Conservation (phyloP, 352 stramenopile species). For the Phytophthora sojae region DNA sequence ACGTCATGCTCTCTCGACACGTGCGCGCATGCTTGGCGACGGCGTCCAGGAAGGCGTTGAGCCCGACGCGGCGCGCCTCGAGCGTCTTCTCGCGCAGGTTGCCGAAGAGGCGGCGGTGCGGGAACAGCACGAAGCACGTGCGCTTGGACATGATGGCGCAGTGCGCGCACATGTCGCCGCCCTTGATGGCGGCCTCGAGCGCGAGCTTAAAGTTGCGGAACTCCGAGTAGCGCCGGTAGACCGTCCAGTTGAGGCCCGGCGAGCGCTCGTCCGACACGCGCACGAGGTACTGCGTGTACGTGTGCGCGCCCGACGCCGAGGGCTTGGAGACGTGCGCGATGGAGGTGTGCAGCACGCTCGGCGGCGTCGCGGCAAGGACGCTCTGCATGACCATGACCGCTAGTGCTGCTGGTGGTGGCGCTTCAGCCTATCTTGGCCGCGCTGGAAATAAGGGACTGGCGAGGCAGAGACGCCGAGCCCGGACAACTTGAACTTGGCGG, state of each 20-base stretch:
- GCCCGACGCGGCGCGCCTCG: slow-evolving; percentile 71
- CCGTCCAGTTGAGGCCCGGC: slow-evolving; percentile 74
- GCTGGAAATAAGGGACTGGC: slow-evolving; percentile 26
- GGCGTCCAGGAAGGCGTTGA: slow-evolving; percentile 81
- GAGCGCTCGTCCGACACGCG: slow-evolving; percentile 85
- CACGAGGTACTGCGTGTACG: slow-evolving; percentile 86
- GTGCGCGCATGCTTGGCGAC: slow-evolving; percentile 82
- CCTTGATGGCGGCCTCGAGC: slow-evolving; percentile 69
- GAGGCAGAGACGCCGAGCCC: slow-evolving; percentile 28
- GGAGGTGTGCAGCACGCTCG: slow-evolving; percentile 75
- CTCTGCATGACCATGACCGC: slow-evolving; percentile 46
- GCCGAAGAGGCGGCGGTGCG: slow-evolving; percentile 74
- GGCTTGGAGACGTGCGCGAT: slow-evolving; percentile 85
- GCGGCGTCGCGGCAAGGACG: slow-evolving; percentile 29
- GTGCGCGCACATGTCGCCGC: slow-evolving; percentile 74
- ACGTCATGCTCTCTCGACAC: slow-evolving; percentile 74
- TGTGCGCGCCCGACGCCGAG: slow-evolving; percentile 59
- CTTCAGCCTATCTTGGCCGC: not conserved
- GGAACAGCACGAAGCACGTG: slow-evolving; percentile 86
- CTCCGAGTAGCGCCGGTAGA: slow-evolving; percentile 88
- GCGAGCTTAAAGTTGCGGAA: slow-evolving; percentile 79
- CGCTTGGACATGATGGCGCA: slow-evolving; percentile 85
- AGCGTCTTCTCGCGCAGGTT: slow-evolving; percentile 81
- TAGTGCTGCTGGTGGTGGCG: not conserved
- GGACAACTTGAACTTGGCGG: slow-evolving; percentile 41